Evolutionary conservation across 2,329 filamentous ascomycete genomes (phyloP), one percentile per base, ranked within the genome.

Genomic region (Dactylellina cionopaga): DNA sequence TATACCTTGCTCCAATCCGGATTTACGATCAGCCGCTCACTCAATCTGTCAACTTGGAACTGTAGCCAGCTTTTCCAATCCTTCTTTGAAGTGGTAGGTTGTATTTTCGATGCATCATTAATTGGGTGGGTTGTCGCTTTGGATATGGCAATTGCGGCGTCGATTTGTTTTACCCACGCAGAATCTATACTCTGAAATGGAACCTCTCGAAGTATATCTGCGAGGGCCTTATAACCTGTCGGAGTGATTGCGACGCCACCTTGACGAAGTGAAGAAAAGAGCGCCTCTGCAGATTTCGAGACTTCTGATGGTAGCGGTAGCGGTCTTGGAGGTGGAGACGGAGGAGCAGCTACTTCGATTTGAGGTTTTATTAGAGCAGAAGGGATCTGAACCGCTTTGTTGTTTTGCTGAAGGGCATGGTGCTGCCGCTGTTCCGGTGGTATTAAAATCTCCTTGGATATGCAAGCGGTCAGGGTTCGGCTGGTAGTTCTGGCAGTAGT

Each of bases 231-330:
- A 3, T 29, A 31, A 10, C 68, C 68, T 11, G 22, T 41, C 3
- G 51, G 59, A 9, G 68, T 65, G 27, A 65, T n/a, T n/a, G 59
- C 51, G 27, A 72, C 65, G 19, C 59, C 52, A 19, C 43, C 49
- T 17, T 37, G 35, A 6, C 17, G 27, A 7, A 72, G 31, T 6
- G 59, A 65, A 13, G 33, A 9, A 13, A 72, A 27, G 29, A 72
- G 25, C 19, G 49, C 29, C 9, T 13, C 33, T 5, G 51, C 44
- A n/a, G 68, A 59, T 17, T 43, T 49, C 10, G 24, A n/a, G 6
- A 19, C 43, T 13, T 33, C 41, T 27, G 9, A 22, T 22, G 31
- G 35, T 46, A 47, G 9, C 24, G 41, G 17, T 19, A 11, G n/a
- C 29, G 49, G 49, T 54, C 25, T 37, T 54, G 49, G 24, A 6